Evolutionary conservation across 2,329 filamentous ascomycete species (phyloP).

Genomic region (Apiospora malaysiana): DNA sequence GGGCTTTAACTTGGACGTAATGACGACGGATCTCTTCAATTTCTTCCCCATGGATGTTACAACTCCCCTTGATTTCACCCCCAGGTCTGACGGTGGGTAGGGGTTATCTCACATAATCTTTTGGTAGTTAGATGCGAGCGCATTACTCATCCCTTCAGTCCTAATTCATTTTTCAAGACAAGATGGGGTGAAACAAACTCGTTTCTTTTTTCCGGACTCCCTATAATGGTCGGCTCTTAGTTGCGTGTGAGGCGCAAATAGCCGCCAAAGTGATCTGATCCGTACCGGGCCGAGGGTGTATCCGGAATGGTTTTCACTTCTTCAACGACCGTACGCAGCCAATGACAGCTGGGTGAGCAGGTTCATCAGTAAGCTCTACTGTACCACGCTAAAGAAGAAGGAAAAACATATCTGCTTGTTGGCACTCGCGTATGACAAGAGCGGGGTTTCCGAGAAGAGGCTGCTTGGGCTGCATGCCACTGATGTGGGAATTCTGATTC

Average conservation of each 20-base stretch:
- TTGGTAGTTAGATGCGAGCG: not conserved
- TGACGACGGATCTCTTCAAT: constrained; percentile 38
- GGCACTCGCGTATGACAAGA: not conserved
- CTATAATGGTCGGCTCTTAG: not conserved
- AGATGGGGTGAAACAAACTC: not conserved
- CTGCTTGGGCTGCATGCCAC: not conserved
- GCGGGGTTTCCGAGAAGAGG: not conserved
- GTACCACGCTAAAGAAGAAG: not conserved
- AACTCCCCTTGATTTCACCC: constrained; percentile 24
- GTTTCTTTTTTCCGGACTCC: not conserved
- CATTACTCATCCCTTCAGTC: too few relatives aligned
- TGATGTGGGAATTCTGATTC: not conserved
- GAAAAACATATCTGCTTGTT: not conserved
- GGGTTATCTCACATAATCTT: not conserved
- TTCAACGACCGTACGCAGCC: not conserved
- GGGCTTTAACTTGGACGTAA: constrained; percentile 33
- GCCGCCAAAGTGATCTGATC: not conserved
- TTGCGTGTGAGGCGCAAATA: not conserved
- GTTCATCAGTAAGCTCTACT: too few relatives aligned
- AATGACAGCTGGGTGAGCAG: not conserved
- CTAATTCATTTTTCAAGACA: not conserved
- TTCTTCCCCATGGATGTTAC: constrained; percentile 33
- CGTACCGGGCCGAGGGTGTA: not conserved
- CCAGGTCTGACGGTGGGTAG: constrained; percentile 9
- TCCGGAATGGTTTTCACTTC: not conserved